Conservation (phyloP, 2,329 filamentous ascomycete species). For the Ophiostoma angusticollis region DNA sequence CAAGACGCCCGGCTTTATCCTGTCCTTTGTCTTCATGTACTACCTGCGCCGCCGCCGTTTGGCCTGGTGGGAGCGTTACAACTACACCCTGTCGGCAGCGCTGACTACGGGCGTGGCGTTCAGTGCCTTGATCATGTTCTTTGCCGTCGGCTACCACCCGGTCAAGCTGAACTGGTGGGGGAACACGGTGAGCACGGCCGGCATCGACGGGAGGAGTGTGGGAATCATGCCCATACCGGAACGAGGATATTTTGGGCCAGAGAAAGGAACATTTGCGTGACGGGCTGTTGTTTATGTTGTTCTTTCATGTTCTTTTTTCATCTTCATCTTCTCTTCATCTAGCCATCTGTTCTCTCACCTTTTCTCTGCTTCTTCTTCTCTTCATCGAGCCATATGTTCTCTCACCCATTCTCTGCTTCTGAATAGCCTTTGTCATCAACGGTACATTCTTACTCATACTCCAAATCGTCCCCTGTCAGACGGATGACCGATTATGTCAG, state of each 20-base stretch:
- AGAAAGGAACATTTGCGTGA: constrained; percentile 10
- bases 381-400: too few species aligned
- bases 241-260: constrained; percentile 23
- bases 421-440: too few species aligned
- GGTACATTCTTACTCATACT: too few species aligned
- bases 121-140: constrained; percentile 30
- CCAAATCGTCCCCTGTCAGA: too few species aligned
- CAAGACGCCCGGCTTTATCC: constrained; percentile 29
- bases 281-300: too few species aligned
- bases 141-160: constrained; percentile 27
- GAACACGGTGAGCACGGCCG: constrained; percentile 28
- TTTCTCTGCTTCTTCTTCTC: too few species aligned
- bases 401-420: too few species aligned
- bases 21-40: constrained; percentile 31
- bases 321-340: too few species aligned
- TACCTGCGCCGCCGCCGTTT: constrained; percentile 25
- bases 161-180: constrained; percentile 31
- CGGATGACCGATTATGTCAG: too few species aligned
- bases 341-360: too few species aligned
- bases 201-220: constrained; percentile 19
- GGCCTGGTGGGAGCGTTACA: constrained; percentile 35
- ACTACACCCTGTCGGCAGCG: constrained; percentile 31
- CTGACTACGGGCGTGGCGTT: constrained; percentile 30
- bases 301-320: too few species aligned
- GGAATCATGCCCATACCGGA: constrained; percentile 20